Conservation (phyloP, 2,329 filamentous ascomycete genomes). For the Penicillium griseofulvum region DNA sequence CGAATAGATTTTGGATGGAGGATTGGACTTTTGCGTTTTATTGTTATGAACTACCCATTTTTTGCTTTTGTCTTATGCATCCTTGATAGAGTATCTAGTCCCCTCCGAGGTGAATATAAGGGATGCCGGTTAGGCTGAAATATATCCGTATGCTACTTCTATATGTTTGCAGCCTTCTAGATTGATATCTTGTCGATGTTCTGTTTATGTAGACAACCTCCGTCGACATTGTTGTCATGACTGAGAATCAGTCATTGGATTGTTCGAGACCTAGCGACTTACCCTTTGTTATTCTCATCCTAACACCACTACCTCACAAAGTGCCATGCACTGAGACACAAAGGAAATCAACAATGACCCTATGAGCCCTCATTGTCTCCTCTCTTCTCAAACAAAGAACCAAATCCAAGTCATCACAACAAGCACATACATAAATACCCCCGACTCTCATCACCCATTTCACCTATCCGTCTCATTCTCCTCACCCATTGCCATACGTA, state of each 20-base stretch:
- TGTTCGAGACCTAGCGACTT: too few species aligned
- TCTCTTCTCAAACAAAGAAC: background rate
- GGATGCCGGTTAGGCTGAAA: slow-evolving; percentile 2
- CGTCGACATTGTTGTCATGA: too few species aligned
- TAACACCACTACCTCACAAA: background rate
- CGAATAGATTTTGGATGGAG: slow-evolving; percentile 3
- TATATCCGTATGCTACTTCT: background rate
- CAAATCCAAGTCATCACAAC: background rate
- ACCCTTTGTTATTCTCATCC: background rate
- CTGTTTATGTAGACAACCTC: too few species aligned
- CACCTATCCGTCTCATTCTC: background rate
- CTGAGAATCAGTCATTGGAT: background rate
- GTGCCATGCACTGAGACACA: background rate
- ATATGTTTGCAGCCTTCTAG: background rate
- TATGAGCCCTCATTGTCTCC: background rate
- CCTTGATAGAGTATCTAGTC: slow-evolving; percentile 8
- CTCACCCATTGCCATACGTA: background rate
- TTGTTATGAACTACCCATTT: slow-evolving; percentile 9
- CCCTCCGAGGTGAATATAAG: slow-evolving; percentile 9
- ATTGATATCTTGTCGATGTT: too few species aligned
- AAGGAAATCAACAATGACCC: background rate
- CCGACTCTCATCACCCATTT: background rate
- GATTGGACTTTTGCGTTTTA: slow-evolving; percentile 6
- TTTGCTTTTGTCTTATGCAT: slow-evolving; percentile 8
- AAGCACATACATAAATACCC: background rate